A percentile compares a stretch with the other conserved stretches of the same genome.
Conservation (phyloP, 371 early-diverging fungal species). For the Mucor circinelloides region DNA sequence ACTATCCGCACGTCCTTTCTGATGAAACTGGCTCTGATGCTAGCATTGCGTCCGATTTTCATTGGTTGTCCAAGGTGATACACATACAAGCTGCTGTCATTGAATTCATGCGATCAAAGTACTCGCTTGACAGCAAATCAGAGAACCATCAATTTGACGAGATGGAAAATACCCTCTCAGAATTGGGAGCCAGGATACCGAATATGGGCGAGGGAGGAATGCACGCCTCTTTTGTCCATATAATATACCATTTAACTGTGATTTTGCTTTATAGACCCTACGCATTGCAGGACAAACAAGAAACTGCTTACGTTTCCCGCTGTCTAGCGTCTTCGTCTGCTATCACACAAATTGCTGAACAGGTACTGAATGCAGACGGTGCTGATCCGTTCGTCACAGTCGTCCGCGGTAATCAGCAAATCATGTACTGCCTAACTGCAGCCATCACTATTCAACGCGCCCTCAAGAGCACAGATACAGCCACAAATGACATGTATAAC, state of each 20-base stretch:
- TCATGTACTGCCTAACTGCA: slow-evolving; percentile 42
- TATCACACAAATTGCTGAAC: slow-evolving; percentile 32
- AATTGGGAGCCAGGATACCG: slow-evolving; percentile 11
- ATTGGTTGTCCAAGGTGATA: slow-evolving; percentile 39
- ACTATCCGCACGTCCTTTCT: slow-evolving; percentile 26
- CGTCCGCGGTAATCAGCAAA: slow-evolving; percentile 39
- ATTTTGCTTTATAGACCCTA: slow-evolving; percentile 29
- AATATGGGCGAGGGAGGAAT: background rate
- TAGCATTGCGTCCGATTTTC: slow-evolving; percentile 27
- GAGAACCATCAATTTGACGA: background rate
- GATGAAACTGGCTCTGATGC: slow-evolving; percentile 23
- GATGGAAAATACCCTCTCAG: slow-evolving; percentile 10
- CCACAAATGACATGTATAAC: slow-evolving; percentile 3
- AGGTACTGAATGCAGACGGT: slow-evolving; percentile 23
- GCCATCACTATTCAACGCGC: slow-evolving; percentile 36
- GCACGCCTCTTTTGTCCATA: slow-evolving; percentile 11
- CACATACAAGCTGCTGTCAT: slow-evolving; percentile 36
- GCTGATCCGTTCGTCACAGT: slow-evolving; percentile 24
- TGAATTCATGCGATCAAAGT: slow-evolving; percentile 34
- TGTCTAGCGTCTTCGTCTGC: slow-evolving; percentile 33
- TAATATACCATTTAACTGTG: slow-evolving; percentile 22
- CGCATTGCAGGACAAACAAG: background rate
- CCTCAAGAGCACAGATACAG: background rate
- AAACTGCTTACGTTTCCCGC: slow-evolving; percentile 11
- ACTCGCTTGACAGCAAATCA: background rate